Base-by-base conservation (phyloP, 176 grass and related monocot genomes). In the Eremochloa ophiuroides region DNA sequence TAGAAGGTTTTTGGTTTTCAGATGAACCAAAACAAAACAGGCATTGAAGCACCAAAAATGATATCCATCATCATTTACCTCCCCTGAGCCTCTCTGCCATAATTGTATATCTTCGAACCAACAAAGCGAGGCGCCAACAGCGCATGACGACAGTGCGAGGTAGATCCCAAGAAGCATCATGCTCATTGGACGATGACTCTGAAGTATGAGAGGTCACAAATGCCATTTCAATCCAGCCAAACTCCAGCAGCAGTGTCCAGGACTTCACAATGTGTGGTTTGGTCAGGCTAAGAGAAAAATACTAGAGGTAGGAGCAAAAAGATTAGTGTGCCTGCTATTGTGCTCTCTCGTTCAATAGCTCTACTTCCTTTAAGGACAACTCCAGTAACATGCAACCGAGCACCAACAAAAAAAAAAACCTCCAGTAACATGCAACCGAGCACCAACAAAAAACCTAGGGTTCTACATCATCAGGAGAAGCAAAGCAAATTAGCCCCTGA, bases 201-300 rank as follows among this genome's bases (percentile, higher is more conserved):
- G 89, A 89, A 85, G 80, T 83, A 22, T 87, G 89, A 79, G 91
- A 84, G 20, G 91, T 95, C 59, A 99, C 96, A 76, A n/a, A 93
- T 95, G 73, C 96, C 96, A 91, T 95, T 93, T 93, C 82, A 88
- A 83, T 99, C 93, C 89, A 99, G 84, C 96, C 96, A 99, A 84
- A 95, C 87, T 81, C 96, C 96, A 94, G 96, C 93, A 91, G 96
- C 96, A 80, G 96, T 99, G 81, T 99, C 96, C 73, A 99, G 76
- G 75, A 99, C 96, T 99, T 56, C 56, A 93, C 81, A 86, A 87
- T 75, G 69, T 73, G 39, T 43, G 69, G 16, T 43, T 68, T 38
- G 17, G 42, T 87, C 85, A 90, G 83, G 39, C 29, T 62, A 86
- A 58, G 58, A 40, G 66, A 61, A 60, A 78, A n/a, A n/a, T n/a